Percentiles rank a stretch among this genome's conserved stretches.
Conservation (phyloP, 139 green algal species). For the Coccomyxa sp. region DNA sequence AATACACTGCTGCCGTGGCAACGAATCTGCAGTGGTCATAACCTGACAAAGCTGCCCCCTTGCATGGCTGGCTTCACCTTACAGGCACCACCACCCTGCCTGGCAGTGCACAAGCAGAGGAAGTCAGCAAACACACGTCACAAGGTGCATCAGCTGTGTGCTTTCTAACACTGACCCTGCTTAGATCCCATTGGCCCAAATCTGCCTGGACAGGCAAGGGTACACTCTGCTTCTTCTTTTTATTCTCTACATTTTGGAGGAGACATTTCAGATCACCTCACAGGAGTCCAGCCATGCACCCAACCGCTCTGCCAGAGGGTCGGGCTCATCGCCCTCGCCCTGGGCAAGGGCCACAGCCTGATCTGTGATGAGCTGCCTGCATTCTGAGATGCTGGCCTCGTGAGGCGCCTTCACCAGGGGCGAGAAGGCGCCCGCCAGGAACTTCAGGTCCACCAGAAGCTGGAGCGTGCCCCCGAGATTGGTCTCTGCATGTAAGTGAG, state of each 20-base stretch:
- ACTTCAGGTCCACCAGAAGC: constrained; percentile 4
- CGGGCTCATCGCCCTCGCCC: not conserved
- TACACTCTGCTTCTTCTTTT: too few relatives aligned
- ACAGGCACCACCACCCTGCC: too few relatives aligned
- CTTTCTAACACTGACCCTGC: not conserved
- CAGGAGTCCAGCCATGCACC: not conserved
- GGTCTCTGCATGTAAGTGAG: not conserved
- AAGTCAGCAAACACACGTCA: not conserved
- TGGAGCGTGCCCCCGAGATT: not conserved
- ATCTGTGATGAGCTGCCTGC: not conserved
- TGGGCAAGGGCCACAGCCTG: not conserved
- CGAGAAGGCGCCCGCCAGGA: not conserved
- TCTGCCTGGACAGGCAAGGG: not conserved
- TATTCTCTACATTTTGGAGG: too few relatives aligned
- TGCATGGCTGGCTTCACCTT: too few relatives aligned
- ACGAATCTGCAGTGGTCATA: too few relatives aligned
- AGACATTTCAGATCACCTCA: too few relatives aligned
- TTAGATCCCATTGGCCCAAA: not conserved
- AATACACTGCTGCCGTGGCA: too few relatives aligned
- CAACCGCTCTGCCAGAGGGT: not conserved
- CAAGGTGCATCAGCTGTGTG: not conserved
- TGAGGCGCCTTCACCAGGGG: not conserved
- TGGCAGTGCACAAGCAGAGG: not conserved
- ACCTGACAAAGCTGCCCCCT: too few relatives aligned
- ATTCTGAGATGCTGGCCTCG: not conserved